Conservation (phyloP, 495 filamentous ascomycete species). For the Neurospora sp. region DNA sequence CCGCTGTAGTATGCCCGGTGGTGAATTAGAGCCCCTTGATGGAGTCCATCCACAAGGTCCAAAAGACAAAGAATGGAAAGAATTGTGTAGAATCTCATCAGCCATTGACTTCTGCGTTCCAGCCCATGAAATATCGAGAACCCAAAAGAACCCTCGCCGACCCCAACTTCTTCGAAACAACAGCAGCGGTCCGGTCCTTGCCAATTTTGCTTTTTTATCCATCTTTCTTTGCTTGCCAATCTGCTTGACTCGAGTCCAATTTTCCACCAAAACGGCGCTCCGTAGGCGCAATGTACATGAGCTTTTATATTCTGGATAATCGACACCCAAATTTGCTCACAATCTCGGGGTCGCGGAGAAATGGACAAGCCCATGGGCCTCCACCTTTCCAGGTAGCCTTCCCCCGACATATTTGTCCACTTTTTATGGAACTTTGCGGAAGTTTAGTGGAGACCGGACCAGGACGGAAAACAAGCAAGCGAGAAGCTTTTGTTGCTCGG, state of each 20-base stretch:
- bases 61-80: not conserved
- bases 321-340: not conserved
- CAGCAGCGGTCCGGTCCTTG: not conserved
- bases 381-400: not conserved
- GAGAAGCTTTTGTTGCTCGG: not conserved
- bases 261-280: not conserved
- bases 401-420: not conserved
- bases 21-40: not conserved
- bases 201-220: not conserved
- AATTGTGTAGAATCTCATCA: not conserved
- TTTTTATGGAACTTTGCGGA: not conserved
- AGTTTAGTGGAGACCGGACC: not conserved
- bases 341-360: not conserved
- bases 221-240: not conserved
- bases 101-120: not conserved
- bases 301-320: no score
- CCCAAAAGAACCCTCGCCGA: not conserved
- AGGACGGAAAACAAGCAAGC: not conserved
- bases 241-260: not conserved
- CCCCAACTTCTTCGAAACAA: not conserved
- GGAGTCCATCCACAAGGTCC: not conserved
- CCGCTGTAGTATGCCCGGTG: not conserved
- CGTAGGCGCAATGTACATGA: no score
- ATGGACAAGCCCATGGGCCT: not conserved
- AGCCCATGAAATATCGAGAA: not conserved